These are phyloP conservation scores for Aspergillus sclerotiicarbonarius DNA, from an alignment of 495 filamentous ascomycete species.

Conservation along the genomic window DNA sequence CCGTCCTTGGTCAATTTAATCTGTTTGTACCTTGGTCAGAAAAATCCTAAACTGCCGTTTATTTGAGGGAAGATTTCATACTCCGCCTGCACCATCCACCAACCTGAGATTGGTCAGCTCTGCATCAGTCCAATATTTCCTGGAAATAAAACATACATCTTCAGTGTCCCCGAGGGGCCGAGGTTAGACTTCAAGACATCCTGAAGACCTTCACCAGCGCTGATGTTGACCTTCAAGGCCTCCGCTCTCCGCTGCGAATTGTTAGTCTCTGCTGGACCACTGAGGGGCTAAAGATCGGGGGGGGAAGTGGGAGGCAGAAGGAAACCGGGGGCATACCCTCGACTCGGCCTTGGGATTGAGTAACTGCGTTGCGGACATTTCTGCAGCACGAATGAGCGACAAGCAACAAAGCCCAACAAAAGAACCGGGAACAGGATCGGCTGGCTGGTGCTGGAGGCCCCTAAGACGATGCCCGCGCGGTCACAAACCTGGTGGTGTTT, in stretches of 20 bases:
- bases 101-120: conserved; percentile 59
- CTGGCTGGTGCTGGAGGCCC: conserved; percentile 54
- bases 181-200: conserved; percentile 97
- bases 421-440: conserved; percentile 20
- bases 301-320: conserved; percentile 9
- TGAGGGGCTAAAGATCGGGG: conserved; percentile 27
- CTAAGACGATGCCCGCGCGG: conserved; percentile 29
- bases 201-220: conserved; percentile 88
- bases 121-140: conserved; percentile 7
- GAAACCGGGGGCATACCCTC: conserved; percentile 57
- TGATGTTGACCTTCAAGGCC: conserved; percentile 94
- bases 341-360: conserved; percentile 98
- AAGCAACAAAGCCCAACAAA: conserved; percentile 24
- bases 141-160: conserved; percentile 65
- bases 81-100: conserved; percentile 90
- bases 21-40: conserved; percentile 42
- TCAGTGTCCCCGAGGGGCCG: conserved; percentile 89
- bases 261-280: conserved; percentile 40
- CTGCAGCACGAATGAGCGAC: conserved; percentile 29
- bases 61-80: conserved; percentile 48
- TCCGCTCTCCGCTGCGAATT: conserved; percentile 80
- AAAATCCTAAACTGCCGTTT: conserved; percentile 6
- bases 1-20: conserved; percentile 99
- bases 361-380: conserved; percentile 78
- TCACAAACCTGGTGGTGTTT: conserved; percentile 28